Evolutionary conservation across 495 filamentous ascomycete genomes (phyloP).

Genomic region (Annulohypoxylon stygium): DNA sequence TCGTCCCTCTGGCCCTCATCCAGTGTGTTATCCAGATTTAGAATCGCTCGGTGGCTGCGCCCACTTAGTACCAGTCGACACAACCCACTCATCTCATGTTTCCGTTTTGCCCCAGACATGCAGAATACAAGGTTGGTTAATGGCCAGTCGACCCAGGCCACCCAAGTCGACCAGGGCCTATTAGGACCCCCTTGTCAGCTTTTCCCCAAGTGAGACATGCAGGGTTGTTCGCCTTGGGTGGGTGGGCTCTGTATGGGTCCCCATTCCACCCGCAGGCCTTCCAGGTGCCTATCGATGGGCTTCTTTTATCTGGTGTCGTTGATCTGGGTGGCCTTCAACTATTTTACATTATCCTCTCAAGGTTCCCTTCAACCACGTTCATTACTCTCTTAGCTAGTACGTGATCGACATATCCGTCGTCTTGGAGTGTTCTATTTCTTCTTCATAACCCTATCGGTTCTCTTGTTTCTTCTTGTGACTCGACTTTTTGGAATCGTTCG

Average conservation of each 20-base stretch:
- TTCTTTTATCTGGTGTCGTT: conserved; percentile 56
- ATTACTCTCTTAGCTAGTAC: conserved; percentile 55
- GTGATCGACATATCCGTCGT: conserved; percentile 65
- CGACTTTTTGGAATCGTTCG: conserved; percentile 58
- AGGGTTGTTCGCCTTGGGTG: conserved; percentile 37
- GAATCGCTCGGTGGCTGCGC: conserved; percentile 54
- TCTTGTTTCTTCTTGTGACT: conserved; percentile 62
- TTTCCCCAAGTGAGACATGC: conserved; percentile 59
- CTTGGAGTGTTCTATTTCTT: conserved; percentile 64
- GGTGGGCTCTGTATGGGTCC: conserved; percentile 50
- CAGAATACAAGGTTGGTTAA: conserved; percentile 48
- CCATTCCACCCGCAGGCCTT: conserved; percentile 52
- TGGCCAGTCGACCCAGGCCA: conserved; percentile 44
- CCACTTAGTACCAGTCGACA: conserved; percentile 51
- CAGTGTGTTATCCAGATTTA: conserved; percentile 51
- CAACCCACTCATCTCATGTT: conserved; percentile 63
- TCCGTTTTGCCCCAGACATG: conserved; percentile 64
- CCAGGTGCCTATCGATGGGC: conserved; percentile 56
- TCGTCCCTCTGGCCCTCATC: conserved; percentile 45
- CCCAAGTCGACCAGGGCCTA: conserved; percentile 36
- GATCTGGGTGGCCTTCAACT: conserved; percentile 55
- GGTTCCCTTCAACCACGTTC: conserved; percentile 61
- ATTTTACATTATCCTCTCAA: conserved; percentile 64
- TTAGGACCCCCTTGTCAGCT: conserved; percentile 58
- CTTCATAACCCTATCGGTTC: conserved; percentile 65